Base-by-base conservation (phyloP, 192 early-diverging fungal genomes). In the Linnemannia elongata region DNA sequence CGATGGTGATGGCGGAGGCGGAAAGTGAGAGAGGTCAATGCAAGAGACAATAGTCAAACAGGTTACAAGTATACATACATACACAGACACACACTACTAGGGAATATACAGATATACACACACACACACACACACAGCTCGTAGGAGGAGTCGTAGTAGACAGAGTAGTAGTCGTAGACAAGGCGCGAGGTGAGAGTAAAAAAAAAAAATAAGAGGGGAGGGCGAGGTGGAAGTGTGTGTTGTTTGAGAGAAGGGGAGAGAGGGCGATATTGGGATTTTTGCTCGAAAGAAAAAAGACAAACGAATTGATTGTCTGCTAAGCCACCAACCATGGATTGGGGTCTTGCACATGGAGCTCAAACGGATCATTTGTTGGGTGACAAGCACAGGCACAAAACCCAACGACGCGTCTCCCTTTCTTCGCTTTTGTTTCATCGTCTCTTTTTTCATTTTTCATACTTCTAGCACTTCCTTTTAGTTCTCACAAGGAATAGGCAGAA, bases 41-140 rank as follows among this genome's bases (percentile, higher is more conserved):
- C 22, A 57, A 45, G 44, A 73, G 13, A n/a, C 20, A 45, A 27
- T 45, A 45, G 44, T 45, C 44, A 45, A 45, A 45, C 44, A 45
- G 44, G 44, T 13, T 45, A 45, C n/a, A 57, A n/a, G n/a, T 18
- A 57, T 27, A 33, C 60, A 66, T 33, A 66, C 30, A 33, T 30
- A 66, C 10, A 66, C 60, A 66, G 33, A 30, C 60, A 66, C 60
- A 66, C 60, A 52, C 8, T 17, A 72, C 35, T 72, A 72, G 18
- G 38, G 41, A 41, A 72, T 27, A 73, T 9, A 44, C 8, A 44
- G 8, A 44, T n/a, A n/a, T n/a, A n/a, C n/a, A n/a, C n/a, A n/a
- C 42, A 20, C n/a, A 44, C 72, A 73, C 27, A 73, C 45, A 45
- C 72, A 74, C 72, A 74, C 72, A 27, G 18, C 18, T 30, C 9